These are phyloP conservation scores for Candida rishiriensis DNA, from an alignment of 805 yeast species.

Conservation along the genomic window DNA sequence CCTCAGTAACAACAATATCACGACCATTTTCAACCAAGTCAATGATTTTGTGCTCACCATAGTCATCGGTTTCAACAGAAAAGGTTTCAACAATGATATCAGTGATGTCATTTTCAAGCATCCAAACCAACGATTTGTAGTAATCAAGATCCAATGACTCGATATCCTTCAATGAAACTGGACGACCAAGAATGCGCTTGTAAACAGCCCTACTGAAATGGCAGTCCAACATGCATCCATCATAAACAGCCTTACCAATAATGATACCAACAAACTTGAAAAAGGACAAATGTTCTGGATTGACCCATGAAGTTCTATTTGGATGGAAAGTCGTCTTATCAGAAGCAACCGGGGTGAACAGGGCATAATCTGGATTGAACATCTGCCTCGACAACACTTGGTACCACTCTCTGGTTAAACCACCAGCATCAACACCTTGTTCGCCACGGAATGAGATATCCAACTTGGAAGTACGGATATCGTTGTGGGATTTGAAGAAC, in stretches of 20 bases:
- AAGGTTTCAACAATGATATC: conserved; percentile 93
- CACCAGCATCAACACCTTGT: conserved; percentile 97
- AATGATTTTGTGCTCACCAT: conserved; percentile 80
- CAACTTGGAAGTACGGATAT: conserved; percentile 65
- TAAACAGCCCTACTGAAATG: conserved; percentile 95
- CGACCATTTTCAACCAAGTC: conserved; percentile 83
- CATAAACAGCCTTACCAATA: conserved; percentile 91
- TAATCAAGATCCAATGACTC: conserved; percentile 90
- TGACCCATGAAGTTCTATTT: conserved; percentile 83
- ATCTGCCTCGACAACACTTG: conserved; percentile 91
- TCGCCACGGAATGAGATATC: conserved; percentile 88
- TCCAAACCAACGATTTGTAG: conserved; percentile 90
- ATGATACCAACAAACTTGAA: conserved; percentile 93
- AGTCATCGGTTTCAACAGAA: conserved; percentile 88
- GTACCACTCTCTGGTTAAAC: conserved; percentile 96
- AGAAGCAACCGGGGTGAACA: conserved; percentile 85
- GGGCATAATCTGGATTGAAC: conserved; percentile 93
- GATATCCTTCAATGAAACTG: conserved; percentile 87
- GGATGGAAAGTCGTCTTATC: conserved; percentile 96
- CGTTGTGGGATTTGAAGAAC: conserved; percentile 72
- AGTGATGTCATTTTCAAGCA: conserved; percentile 39
- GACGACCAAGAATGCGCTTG: conserved; percentile 73
- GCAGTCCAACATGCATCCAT: conserved; percentile 81
- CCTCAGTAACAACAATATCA: conserved; percentile 82
- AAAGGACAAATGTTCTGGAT: conserved; percentile 88